These are phyloP conservation scores for Cystofilobasidium ferigula DNA, from an alignment of 768 basidiomycete genomes.

Conservation along the genomic window DNA sequence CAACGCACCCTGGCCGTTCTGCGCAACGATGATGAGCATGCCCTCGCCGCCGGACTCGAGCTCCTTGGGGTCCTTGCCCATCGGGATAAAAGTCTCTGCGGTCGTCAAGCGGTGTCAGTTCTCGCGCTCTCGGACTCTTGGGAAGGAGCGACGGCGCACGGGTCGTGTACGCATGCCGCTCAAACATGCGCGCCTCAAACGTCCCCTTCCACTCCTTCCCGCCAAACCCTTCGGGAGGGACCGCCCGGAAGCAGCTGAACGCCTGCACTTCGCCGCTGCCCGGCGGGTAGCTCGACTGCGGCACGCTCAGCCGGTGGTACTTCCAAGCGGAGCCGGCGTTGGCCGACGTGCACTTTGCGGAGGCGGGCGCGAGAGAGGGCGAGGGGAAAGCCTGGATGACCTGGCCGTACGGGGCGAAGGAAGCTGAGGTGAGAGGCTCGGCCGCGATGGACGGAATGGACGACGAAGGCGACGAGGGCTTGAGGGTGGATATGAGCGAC, in stretches of 20 bases:
- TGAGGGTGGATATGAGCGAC: conserved; percentile 3
- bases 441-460: conserved; percentile 35
- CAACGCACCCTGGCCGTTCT: conserved; percentile 49
- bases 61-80: conserved; percentile 52
- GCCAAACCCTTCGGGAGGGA: conserved; percentile 46
- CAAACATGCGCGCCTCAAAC: conserved; percentile 60
- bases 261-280: conserved; percentile 51
- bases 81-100: conserved; percentile 62
- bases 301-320: conserved; percentile 65
- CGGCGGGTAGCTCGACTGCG: conserved; percentile 49
- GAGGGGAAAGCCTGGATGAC: conserved; percentile 80
- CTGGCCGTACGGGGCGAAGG: conserved; percentile 76
- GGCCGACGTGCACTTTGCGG: conserved; percentile 61
- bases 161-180: conserved; percentile 78
- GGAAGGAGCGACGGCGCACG: conserved; percentile 40
- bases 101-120: background rate
- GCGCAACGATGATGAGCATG: conserved; percentile 78
- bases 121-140: too few species aligned
- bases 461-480: conserved; percentile 2
- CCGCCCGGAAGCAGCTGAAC: conserved; percentile 75
- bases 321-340: conserved; percentile 86
- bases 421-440: conserved; percentile 64
- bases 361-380: conserved; percentile 53
- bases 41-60: conserved; percentile 36
- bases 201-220: conserved; percentile 32